Percentiles rank a stretch among this genome's conserved stretches.
Conservation (phyloP, 257 asterid species). For the Apocynum venetum region DNA sequence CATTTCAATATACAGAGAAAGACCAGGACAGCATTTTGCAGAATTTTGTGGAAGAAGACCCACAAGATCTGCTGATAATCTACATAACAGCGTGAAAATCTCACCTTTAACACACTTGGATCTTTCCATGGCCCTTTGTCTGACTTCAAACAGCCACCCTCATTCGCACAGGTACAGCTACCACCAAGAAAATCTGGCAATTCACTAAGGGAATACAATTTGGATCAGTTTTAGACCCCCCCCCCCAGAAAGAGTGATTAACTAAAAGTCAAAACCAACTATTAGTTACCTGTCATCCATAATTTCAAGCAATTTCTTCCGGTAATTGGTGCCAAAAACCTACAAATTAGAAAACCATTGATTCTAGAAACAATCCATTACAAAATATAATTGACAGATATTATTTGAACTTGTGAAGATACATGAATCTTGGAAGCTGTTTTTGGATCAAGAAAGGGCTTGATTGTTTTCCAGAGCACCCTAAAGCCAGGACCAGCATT, state of each 20-base stretch:
- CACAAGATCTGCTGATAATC: neutral
- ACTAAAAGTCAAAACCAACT: neutral
- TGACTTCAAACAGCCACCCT: conserved; percentile 58
- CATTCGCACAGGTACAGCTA: conserved; percentile 40
- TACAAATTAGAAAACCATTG: conserved; percentile 13
- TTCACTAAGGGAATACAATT: conserved; percentile 32
- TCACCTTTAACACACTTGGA: conserved; percentile 17
- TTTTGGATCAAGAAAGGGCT: conserved; percentile 51
- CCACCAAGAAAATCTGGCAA: conserved; percentile 63
- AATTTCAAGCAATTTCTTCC: conserved; percentile 47
- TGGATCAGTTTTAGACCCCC: neutral
- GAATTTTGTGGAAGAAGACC: neutral
- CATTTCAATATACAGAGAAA: neutral
- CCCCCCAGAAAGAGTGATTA: neutral
- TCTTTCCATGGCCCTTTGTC: conserved; percentile 66
- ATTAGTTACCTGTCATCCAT: conserved; percentile 42
- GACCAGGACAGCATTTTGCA: neutral
- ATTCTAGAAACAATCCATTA: neutral
- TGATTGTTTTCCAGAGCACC: conserved; percentile 52
- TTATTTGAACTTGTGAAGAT: conserved; percentile 4
- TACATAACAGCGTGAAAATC: neutral
- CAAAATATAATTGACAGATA: neutral
- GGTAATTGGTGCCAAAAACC: conserved; percentile 53
- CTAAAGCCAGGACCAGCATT: conserved; percentile 59
- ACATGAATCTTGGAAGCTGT: conserved; percentile 54